These are phyloP conservation scores for Mollisia scopiformis DNA, from an alignment of 2,329 filamentous ascomycete genomes.

Conservation along the genomic window DNA sequence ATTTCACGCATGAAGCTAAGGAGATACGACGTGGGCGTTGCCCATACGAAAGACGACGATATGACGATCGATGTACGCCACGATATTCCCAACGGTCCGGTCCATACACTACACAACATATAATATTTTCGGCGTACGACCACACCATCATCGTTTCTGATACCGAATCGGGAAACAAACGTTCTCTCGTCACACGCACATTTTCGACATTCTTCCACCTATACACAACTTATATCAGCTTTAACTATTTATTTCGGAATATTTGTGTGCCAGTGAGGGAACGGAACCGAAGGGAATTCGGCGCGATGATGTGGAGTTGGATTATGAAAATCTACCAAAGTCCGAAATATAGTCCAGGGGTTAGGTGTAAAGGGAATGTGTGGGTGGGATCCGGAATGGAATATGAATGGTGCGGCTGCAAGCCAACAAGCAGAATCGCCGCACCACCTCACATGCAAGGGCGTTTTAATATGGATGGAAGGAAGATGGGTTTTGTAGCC, in stretches of 20 bases:
- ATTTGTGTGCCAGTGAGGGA: neutral
- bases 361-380: neutral
- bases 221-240: neutral
- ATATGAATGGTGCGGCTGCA: neutral
- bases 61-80: conserved; percentile 1
- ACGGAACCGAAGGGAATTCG: neutral
- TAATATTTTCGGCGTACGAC: neutral
- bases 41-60: neutral
- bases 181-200: neutral
- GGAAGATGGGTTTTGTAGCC: neutral
- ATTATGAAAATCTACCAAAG: neutral
- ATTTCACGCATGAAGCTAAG: conserved; percentile 19
- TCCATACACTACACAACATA: neutral
- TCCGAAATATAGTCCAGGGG: neutral
- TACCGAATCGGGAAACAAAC: neutral
- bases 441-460: neutral
- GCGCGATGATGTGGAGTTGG: neutral
- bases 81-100: neutral
- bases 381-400: neutral
- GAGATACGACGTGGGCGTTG: conserved; percentile 3
- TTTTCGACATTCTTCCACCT: neutral
- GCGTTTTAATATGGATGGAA: neutral
- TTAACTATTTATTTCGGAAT: neutral
- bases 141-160: neutral
- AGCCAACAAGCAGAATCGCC: neutral